Conservation (phyloP, 2,329 filamentous ascomycete species). For the Metarhizium guizhouense region DNA sequence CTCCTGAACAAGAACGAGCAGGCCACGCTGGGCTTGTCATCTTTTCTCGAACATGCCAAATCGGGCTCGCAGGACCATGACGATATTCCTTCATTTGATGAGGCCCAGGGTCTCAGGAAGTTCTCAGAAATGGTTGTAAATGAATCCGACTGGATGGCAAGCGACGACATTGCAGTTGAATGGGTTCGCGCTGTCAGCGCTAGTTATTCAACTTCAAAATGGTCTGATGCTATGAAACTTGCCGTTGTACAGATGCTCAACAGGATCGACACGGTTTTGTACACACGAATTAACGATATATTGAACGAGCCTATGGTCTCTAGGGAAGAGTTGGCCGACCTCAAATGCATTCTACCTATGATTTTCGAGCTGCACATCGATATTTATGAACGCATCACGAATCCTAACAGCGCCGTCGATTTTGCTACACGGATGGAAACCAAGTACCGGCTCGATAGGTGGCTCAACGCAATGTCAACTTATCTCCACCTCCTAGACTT, state of each 20-base stretch:
- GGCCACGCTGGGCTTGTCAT: constrained; percentile 44
- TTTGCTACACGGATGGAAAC: constrained; percentile 38
- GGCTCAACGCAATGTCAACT: constrained; percentile 41
- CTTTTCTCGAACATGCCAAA: constrained; percentile 56
- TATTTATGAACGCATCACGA: constrained; percentile 49
- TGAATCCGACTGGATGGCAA: constrained; percentile 36
- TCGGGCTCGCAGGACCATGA: constrained; percentile 40
- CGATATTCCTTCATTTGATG: constrained; percentile 40
- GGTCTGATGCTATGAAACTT: constrained; percentile 49
- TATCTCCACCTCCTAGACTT: constrained; percentile 29
- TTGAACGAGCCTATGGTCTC: constrained; percentile 21
- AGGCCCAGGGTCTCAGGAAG: constrained; percentile 38
- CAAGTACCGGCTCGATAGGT: constrained; percentile 39
- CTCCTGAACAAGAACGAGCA: constrained; percentile 45
- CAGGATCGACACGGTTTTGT: constrained; percentile 42
- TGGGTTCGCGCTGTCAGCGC: constrained; percentile 43
- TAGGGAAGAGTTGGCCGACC: constrained; percentile 17
- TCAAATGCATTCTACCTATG: constrained; percentile 44
- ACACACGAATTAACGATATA: constrained; percentile 35
- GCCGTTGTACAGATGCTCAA: constrained; percentile 48
- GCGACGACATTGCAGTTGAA: constrained; percentile 49
- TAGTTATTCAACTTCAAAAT: constrained; percentile 45
- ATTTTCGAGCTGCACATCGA: constrained; percentile 54
- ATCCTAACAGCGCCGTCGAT: constrained; percentile 46
- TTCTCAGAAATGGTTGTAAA: constrained; percentile 43